Conservation (phyloP, 176 grass and related monocot genomes). For the Thalia dealbata region DNA sequence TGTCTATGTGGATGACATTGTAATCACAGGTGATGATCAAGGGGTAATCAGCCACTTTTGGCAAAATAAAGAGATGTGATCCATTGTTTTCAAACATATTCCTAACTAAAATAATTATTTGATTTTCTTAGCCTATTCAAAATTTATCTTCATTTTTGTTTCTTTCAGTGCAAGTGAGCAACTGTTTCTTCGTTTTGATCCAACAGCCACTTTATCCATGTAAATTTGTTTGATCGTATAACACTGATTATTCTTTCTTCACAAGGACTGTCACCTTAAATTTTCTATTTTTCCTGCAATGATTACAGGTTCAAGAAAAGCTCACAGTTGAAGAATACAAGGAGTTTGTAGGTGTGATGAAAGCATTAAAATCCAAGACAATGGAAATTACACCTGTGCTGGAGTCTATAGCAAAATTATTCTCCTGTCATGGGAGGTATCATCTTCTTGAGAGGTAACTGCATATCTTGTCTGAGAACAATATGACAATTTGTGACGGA, state of each 20-base stretch:
- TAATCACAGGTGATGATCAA: too few relatives aligned
- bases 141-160: not conserved
- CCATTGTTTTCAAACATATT: too few relatives aligned
- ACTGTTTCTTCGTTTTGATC: not conserved
- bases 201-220: not conserved
- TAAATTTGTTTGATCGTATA: not conserved
- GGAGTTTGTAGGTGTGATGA: conserved; percentile 86
- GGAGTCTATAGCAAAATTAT: conserved; percentile 78
- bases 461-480: not conserved
- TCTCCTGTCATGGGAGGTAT: conserved; percentile 46
- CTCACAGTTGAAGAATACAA: conserved; percentile 55
- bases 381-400: conserved; percentile 50
- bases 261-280: not conserved
- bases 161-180: not conserved
- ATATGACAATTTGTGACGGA: too few relatives aligned
- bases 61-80: too few relatives aligned
- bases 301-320: conserved; percentile 33
- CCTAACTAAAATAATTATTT: not conserved
- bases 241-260: not conserved
- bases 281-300: not conserved
- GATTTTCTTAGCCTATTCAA: not conserved
- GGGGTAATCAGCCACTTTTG: too few relatives aligned
- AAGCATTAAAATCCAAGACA: conserved; percentile 73
- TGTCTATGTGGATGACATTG: too few relatives aligned
- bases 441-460: conserved; percentile 76